A percentile compares a stretch with the other conserved stretches of the same genome.
Conservation (phyloP, 2,329 filamentous ascomycete species). For the Cladophialophora exuberans region DNA sequence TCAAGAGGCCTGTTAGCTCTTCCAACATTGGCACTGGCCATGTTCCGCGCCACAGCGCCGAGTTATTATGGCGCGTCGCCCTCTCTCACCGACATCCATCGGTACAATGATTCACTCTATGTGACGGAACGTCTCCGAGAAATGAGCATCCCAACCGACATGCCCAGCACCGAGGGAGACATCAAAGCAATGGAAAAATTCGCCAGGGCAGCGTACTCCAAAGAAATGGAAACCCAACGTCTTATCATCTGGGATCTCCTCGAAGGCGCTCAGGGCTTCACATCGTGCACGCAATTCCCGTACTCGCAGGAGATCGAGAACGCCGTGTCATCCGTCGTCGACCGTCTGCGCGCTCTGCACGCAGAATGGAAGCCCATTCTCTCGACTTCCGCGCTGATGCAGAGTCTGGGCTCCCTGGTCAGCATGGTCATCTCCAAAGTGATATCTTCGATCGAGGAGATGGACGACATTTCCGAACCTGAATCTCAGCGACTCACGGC, state of each 20-base stretch:
- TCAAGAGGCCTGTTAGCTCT: conserved; percentile 49
- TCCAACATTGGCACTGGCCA: conserved; percentile 52
- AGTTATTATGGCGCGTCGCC: conserved; percentile 49
- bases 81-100: conserved; percentile 61
- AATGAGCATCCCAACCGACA: conserved; percentile 43
- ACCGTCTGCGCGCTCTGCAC: conserved; percentile 61
- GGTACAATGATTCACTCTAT: conserved; percentile 67
- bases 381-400: conserved; percentile 63
- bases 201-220: conserved; percentile 63
- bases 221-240: conserved; percentile 67
- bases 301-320: conserved; percentile 64
- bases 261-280: conserved; percentile 65
- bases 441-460: conserved; percentile 64
- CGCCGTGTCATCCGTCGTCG: conserved; percentile 61
- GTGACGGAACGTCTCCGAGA: conserved; percentile 58
- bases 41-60: conserved; percentile 55
- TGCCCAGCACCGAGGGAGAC: conserved; percentile 52
- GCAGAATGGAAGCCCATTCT: conserved; percentile 61
- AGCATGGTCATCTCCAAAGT: conserved; percentile 62
- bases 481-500: conserved; percentile 62
- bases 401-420: conserved; percentile 63
- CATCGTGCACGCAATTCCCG: conserved; percentile 61
- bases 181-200: conserved; percentile 61
- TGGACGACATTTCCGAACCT: conserved; percentile 65
- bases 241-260: conserved; percentile 65